Evolutionary conservation across 2,329 filamentous ascomycete species (phyloP), one percentile per base, ranked within the genome.

Genomic region (Scedosporium dehoogii): DNA sequence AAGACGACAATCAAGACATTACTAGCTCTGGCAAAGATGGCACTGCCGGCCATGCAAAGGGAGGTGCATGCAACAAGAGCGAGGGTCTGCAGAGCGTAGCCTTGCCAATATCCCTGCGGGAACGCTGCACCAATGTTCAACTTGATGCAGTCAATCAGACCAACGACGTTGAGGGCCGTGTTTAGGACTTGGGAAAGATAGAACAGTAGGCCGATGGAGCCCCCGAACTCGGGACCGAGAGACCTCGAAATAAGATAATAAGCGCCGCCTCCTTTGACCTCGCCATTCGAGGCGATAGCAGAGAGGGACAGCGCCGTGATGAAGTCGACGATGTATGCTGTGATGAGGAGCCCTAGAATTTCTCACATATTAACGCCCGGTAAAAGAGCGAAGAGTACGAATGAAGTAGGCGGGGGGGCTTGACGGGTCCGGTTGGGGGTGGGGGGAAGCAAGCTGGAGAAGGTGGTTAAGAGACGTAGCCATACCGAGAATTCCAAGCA

Each of bases 181-280:
- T 93, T 96, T 70, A 96, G 85, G 2, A 90, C 88, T 66, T 91
- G 90, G n/a, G 91, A 90, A n/a, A 96, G 79, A 71, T 94, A 96
- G 73, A 96, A 96, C 12, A 96, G 84, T 25, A 96, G 81, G 1
- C 91, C 91, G 66, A 96, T 96, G 1, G 90, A 91, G 16, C 91
- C 91, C 27, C 91, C 91, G 71, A 96, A 96, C 69, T 96, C 91
- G 6, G 91, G 91, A 0, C 91, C 91, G 3, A 96, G 77, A 55
- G 89, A 92, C 65, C 91, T 83, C 6, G 91, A 96, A 63, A 96
- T 96, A 63, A 96, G 78, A 69, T 93, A 96, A 71, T 96, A 96
- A 44, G 91, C 90, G 60, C 91, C 91, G 14, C 91, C 91, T 14
- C 91, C 91, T 68, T 90, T 87, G 62, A 96, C 91, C 57, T 92